These are phyloP conservation scores for Coix lacrymajobi DNA, from an alignment of 176 grass and related monocot genomes.

Conservation along the genomic window DNA sequence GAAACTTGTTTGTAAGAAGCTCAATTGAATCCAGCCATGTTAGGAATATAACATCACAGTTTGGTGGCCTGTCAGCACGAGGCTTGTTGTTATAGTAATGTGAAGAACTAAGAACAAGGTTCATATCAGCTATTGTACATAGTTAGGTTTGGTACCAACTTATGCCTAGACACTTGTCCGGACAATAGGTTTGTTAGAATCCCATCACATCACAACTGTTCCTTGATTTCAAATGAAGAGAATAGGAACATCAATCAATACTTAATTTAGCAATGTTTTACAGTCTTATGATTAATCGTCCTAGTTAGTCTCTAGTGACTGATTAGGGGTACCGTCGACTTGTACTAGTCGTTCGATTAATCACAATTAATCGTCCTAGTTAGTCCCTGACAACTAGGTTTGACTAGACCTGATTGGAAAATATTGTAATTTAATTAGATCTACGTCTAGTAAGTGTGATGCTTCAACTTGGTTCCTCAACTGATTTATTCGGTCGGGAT, in stretches of 20 bases:
- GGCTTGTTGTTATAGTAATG: background rate
- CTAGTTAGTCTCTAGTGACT: too few relatives aligned
- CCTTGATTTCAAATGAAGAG: background rate
- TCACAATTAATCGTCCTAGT: too few relatives aligned
- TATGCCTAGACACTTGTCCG: background rate
- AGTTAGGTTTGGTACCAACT: constrained; percentile 22
- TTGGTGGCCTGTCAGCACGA: background rate
- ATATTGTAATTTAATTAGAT: too few relatives aligned
- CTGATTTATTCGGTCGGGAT: background rate
- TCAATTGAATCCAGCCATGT: background rate
- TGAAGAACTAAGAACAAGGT: background rate
- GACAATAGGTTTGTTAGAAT: background rate
- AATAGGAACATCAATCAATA: background rate
- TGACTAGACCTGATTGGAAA: too few relatives aligned
- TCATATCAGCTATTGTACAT: background rate
- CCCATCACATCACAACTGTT: background rate
- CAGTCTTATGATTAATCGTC: too few relatives aligned
- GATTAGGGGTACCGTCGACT: too few relatives aligned
- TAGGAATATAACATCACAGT: background rate
- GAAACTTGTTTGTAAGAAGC: constrained; percentile 14
- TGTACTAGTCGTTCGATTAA: too few relatives aligned
- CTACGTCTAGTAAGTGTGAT: background rate
- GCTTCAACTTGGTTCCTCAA: background rate
- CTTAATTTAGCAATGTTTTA: too few relatives aligned
- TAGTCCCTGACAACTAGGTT: too few relatives aligned